Conservation (phyloP, 2,329 filamentous ascomycete genomes). For the Exophiala xenobiotica region DNA sequence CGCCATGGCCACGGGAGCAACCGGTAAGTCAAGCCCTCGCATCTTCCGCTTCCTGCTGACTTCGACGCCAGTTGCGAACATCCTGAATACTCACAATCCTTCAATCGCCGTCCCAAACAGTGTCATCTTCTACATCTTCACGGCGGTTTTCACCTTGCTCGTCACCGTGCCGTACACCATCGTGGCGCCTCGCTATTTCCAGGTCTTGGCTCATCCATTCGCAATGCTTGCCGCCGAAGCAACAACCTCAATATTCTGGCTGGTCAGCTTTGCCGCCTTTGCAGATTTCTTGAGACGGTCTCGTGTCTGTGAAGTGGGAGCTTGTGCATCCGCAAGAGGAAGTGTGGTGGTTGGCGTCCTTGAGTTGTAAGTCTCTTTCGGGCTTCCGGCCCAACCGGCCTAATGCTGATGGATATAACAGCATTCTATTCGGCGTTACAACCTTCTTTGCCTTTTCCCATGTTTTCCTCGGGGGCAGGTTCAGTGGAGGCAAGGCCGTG, state of each 20-base stretch:
- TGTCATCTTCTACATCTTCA: conserved; percentile 78
- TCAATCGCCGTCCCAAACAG: conserved; percentile 48
- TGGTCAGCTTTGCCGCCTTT: conserved; percentile 73
- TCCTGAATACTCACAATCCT: conserved; percentile 16
- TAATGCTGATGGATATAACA: not conserved
- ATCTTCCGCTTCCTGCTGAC: not conserved
- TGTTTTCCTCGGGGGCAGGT: conserved; percentile 24
- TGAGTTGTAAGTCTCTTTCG: conserved; percentile 45
- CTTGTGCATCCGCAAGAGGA: conserved; percentile 60
- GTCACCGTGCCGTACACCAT: conserved; percentile 67
- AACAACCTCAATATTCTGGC: conserved; percentile 84
- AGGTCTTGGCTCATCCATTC: conserved; percentile 61
- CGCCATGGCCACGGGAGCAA: conserved; percentile 71
- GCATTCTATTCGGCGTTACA: conserved; percentile 18
- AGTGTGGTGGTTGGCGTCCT: conserved; percentile 50
- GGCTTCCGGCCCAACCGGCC: not conserved
- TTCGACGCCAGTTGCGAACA: conserved; percentile 10
- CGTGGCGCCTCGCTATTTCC: conserved; percentile 63
- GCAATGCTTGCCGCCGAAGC: conserved; percentile 67
- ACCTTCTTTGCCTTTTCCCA: conserved; percentile 25
- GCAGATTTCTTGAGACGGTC: conserved; percentile 63
- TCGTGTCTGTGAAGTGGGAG: conserved; percentile 52
- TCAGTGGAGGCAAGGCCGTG: conserved; percentile 5
- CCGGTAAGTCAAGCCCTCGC: conserved; percentile 51
- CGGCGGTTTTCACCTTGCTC: conserved; percentile 72